phyloP scores from a whole-genome alignment of 169 alveolate species.

The Sarcocystis neurona region DNA sequence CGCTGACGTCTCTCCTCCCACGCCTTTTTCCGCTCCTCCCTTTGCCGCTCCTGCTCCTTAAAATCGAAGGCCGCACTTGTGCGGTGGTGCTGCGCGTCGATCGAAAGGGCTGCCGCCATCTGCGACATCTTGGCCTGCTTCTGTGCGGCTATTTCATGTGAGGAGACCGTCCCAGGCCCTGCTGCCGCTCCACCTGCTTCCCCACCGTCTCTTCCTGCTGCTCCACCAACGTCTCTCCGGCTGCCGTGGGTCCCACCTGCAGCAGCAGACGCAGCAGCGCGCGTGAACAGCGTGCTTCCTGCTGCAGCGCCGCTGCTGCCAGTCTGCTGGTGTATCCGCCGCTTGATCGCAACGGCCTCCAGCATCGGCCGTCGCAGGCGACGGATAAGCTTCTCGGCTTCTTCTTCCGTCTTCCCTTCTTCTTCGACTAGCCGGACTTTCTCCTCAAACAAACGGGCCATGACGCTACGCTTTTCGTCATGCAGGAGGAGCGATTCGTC shows the following conservation, averaged over 20 bases:
- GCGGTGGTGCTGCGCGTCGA: conserved; percentile 31
- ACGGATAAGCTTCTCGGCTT: background rate
- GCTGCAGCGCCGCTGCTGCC: background rate
- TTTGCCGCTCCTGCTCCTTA: conserved; percentile 49
- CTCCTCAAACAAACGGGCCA: conserved; percentile 70
- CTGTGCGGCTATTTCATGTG: conserved; percentile 59
- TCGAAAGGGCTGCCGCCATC: conserved; percentile 56
- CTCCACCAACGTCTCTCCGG: background rate
- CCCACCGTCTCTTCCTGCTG: background rate
- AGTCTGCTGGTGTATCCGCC: background rate
- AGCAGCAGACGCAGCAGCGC: conserved; percentile 29
- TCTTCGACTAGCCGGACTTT: conserved; percentile 46
- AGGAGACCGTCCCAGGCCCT: background rate
- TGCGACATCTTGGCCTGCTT: conserved; percentile 55
- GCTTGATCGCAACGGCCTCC: conserved; percentile 28
- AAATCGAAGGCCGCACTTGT: conserved; percentile 63
- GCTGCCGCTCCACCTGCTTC: background rate
- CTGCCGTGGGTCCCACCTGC: conserved; percentile 13
- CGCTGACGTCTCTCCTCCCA: conserved; percentile 49
- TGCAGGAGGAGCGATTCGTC: conserved; percentile 80
- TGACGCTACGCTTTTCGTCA: conserved; percentile 80
- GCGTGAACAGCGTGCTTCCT: too few species aligned
- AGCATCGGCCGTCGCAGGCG: background rate
- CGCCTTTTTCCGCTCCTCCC: conserved; percentile 25
- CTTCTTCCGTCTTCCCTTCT: background rate